Conservation (phyloP, 2,329 filamentous ascomycete species). For the Colletotrichum cuscutae region DNA sequence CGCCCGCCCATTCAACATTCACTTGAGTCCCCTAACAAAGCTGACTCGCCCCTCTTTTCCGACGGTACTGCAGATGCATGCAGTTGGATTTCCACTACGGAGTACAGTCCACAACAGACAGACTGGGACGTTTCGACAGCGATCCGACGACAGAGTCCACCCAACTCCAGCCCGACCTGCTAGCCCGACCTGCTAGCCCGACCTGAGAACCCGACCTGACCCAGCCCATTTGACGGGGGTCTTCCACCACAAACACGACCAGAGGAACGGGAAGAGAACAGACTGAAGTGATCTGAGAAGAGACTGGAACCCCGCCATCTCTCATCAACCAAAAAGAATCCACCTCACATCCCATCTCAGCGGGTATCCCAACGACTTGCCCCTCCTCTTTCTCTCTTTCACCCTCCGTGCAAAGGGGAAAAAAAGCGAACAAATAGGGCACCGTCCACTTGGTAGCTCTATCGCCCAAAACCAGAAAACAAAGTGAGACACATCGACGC, state of each 20-base stretch:
- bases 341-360: slow-evolving; percentile 23
- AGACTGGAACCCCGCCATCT: slow-evolving; percentile 25
- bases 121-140: slow-evolving; percentile 31
- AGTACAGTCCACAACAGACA: slow-evolving; percentile 1
- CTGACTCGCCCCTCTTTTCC: slow-evolving; percentile 32
- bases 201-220: slow-evolving; percentile 22
- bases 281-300: slow-evolving; percentile 10
- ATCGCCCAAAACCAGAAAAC: slow-evolving; percentile 23
- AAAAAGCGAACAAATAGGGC: slow-evolving; percentile 12
- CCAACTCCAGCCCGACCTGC: slow-evolving; percentile 10
- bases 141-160: slow-evolving; percentile 28
- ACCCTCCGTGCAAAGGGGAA: neutral
- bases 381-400: slow-evolving; percentile 35
- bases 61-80: slow-evolving; percentile 30
- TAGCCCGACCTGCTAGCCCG: slow-evolving; percentile 19
- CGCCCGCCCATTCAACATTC: slow-evolving; percentile 1
- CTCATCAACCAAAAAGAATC: slow-evolving; percentile 21
- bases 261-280: neutral
- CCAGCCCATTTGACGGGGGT: slow-evolving; percentile 15
- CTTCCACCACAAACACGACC: neutral
- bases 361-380: slow-evolving; percentile 24
- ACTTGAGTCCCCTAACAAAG: slow-evolving; percentile 3
- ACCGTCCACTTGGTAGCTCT: slow-evolving; percentile 1
- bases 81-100: slow-evolving; percentile 14
- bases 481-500: slow-evolving; percentile 31